A percentile compares a stretch with the other conserved stretches of the same genome.
Evolutionary conservation across 2,329 filamentous ascomycete species (phyloP).

Genomic region (Aspergillus oerlinghausenensis): DNA sequence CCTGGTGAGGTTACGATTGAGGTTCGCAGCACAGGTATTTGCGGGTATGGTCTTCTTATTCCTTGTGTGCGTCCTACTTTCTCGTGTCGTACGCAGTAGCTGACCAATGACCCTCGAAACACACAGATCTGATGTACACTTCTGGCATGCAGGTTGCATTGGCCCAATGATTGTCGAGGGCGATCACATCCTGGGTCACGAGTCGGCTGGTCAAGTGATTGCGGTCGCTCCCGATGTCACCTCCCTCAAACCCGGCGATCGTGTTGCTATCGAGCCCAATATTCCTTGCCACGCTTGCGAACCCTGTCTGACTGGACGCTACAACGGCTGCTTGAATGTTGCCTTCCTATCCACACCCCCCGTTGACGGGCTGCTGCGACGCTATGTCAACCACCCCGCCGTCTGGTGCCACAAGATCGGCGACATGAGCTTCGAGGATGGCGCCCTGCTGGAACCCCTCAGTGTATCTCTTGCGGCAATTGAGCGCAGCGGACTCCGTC

Average conservation of each 20-base stretch:
- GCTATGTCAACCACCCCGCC: conserved; percentile 93
- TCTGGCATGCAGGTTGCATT: conserved; percentile 94
- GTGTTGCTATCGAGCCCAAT: conserved; percentile 90
- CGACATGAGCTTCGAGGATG: conserved; percentile 85
- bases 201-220: conserved; percentile 74
- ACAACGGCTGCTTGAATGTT: conserved; percentile 89
- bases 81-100: background rate
- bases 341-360: conserved; percentile 88
- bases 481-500: conserved; percentile 71
- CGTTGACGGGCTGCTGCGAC: conserved; percentile 75
- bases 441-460: conserved; percentile 83
- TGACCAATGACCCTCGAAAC: conserved; percentile 5
- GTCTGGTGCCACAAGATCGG: conserved; percentile 96
- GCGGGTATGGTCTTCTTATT: conserved; percentile 58
- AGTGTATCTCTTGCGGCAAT: conserved; percentile 84
- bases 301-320: conserved; percentile 84
- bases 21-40: conserved; percentile 92
- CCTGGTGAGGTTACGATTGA: conserved; percentile 82
- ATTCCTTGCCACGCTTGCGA: conserved; percentile 88
- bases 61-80: background rate
- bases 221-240: conserved; percentile 71
- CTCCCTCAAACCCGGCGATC: conserved; percentile 74
- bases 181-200: conserved; percentile 90
- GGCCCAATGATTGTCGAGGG: conserved; percentile 89
- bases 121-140: conserved; percentile 82